Conservation (phyloP, 2,329 filamentous ascomycete species). For the Nannizziopsis barbatae region DNA sequence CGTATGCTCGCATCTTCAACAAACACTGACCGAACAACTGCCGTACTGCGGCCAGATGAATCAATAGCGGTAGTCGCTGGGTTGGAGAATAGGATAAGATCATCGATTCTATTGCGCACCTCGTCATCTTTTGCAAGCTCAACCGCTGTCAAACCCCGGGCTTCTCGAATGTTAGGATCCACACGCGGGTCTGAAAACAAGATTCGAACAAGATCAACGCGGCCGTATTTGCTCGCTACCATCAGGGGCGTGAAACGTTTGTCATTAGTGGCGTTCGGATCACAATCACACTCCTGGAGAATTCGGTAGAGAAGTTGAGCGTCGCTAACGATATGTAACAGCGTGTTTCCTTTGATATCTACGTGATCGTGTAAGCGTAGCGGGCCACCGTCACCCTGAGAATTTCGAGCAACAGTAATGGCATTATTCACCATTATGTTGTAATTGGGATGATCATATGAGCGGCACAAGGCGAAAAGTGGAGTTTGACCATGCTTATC, state of each 20-base stretch:
- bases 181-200: constrained; percentile 81
- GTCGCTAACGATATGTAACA: constrained; percentile 92
- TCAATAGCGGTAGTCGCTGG: constrained; percentile 42
- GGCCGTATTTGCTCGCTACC: constrained; percentile 96
- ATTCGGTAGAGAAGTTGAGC: constrained; percentile 63
- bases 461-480: constrained; percentile 84
- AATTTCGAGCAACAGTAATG: constrained; percentile 58
- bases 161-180: constrained; percentile 71
- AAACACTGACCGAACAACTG: constrained; percentile 89
- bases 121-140: constrained; percentile 97
- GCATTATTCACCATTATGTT: constrained; percentile 75
- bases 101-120: constrained; percentile 90
- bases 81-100: constrained; percentile 73
- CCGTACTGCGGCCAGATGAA: constrained; percentile 71
- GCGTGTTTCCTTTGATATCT: constrained; percentile 82
- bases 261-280: constrained; percentile 91
- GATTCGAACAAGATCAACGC: constrained; percentile 81
- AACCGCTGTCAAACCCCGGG: constrained; percentile 81
- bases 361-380: constrained; percentile 88
- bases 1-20: constrained; percentile 92
- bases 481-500: constrained; percentile 98
- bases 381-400: constrained; percentile 66
- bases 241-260: constrained; percentile 91
- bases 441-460: constrained; percentile 87
- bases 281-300: constrained; percentile 76